phyloP scores from a whole-genome alignment of 2,329 filamentous ascomycete species.

The Atkinsonella hypoxylon region DNA sequence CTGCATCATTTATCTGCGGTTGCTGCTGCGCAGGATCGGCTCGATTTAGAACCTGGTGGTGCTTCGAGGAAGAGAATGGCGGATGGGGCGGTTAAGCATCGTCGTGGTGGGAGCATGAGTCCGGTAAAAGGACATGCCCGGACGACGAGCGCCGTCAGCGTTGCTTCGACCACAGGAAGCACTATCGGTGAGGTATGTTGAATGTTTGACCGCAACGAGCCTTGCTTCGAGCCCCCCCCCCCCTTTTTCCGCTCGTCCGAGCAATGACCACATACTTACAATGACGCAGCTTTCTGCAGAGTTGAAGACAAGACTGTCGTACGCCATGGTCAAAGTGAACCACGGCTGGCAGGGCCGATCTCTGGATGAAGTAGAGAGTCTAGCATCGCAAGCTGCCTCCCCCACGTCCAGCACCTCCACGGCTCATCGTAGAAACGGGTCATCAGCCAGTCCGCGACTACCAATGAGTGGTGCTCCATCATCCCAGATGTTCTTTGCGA shows the following conservation, averaged over 20 bases:
- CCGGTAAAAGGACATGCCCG: conserved; percentile 50
- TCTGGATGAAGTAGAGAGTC: conserved; percentile 64
- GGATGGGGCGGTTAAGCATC: conserved; percentile 58
- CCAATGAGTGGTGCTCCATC: conserved; percentile 21
- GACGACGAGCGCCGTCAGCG: conserved; percentile 57
- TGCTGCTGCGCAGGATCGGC: conserved; percentile 40
- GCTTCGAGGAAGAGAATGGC: conserved; percentile 60
- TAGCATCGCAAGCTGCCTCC: conserved; percentile 57
- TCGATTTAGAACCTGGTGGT: conserved; percentile 25
- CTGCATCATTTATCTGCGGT: conserved; percentile 46
- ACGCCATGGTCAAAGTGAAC: conserved; percentile 88
- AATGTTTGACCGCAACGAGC: no score
- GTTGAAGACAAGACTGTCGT: conserved; percentile 73
- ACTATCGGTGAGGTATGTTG: conserved; percentile 71
- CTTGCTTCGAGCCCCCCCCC: no score
- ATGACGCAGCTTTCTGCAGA: conserved; percentile 56
- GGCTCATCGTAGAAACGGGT: conserved; percentile 36
- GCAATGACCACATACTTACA: conserved; percentile 11
- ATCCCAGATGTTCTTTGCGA: conserved; percentile 17
- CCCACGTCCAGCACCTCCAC: conserved; percentile 48
- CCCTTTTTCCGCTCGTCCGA: neutral
- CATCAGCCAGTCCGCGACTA: conserved; percentile 43
- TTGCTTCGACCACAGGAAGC: conserved; percentile 46
- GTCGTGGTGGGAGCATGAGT: conserved; percentile 29
- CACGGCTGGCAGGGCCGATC: conserved; percentile 75